phyloP scores from a whole-genome alignment of 352 stramenopile genomes.

The Pythium dissotocum region DNA sequence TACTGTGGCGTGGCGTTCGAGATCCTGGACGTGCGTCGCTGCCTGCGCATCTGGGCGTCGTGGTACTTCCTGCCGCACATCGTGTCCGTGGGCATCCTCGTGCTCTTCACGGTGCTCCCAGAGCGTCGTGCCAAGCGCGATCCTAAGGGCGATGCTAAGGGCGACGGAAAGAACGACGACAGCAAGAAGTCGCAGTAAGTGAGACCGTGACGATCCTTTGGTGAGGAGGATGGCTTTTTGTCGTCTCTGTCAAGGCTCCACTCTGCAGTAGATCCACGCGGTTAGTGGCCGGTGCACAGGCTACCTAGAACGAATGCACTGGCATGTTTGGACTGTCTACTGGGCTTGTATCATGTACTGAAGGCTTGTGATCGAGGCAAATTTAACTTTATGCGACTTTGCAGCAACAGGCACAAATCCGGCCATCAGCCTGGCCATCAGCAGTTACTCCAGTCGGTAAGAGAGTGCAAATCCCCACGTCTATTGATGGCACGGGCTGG shows the following conservation, averaged over 20 bases:
- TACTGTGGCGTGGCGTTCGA: conserved; percentile 86
- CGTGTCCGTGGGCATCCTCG: conserved; percentile 56
- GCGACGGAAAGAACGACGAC: conserved; percentile 34
- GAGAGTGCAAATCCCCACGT: not conserved
- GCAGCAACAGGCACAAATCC: not conserved
- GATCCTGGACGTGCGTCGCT: conserved; percentile 77
- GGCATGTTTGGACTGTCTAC: too few relatives aligned
- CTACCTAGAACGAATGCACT: too few relatives aligned
- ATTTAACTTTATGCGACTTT: not conserved
- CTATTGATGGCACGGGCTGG: not conserved
- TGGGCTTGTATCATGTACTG: too few relatives aligned
- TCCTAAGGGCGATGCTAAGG: conserved; percentile 8
- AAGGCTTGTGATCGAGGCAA: not conserved
- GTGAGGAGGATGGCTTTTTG: too few relatives aligned
- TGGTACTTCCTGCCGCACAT: conserved; percentile 84
- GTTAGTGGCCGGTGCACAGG: too few relatives aligned
- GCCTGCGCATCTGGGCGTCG: conserved; percentile 71
- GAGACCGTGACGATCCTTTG: not conserved
- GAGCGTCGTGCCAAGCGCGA: conserved; percentile 35
- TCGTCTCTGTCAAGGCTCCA: too few relatives aligned
- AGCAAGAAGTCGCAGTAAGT: conserved; percentile 26
- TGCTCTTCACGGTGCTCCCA: conserved; percentile 62
- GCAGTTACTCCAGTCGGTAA: not conserved
- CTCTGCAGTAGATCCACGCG: too few relatives aligned
- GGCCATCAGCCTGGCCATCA: not conserved